A percentile compares a stretch with the other conserved stretches of the same genome.
Conservation (phyloP, 1,284 basidiomycete species). For the Stygiomarasmius scandens region DNA sequence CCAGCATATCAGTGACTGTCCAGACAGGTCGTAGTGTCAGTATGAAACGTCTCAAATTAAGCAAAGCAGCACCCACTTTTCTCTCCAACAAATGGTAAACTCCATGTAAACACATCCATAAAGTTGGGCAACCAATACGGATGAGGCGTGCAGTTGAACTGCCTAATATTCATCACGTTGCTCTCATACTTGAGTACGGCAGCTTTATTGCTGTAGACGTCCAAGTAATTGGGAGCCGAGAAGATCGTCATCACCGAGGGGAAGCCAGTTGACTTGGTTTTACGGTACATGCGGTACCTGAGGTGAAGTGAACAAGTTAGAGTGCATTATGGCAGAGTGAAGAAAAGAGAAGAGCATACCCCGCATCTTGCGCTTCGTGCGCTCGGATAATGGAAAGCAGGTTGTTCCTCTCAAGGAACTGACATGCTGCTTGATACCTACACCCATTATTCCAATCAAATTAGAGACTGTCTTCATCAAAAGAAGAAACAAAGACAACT, state of each 20-base stretch:
- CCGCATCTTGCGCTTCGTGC: constrained; percentile 95
- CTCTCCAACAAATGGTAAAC: constrained; percentile 89
- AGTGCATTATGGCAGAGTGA: background rate
- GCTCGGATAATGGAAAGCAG: constrained; percentile 94
- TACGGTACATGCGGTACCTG: constrained; percentile 96
- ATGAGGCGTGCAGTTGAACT: constrained; percentile 95
- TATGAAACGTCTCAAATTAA: background rate
- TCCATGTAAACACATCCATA: constrained; percentile 95
- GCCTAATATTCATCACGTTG: constrained; percentile 94
- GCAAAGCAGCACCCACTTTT: constrained; percentile 68
- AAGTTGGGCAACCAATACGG: constrained; percentile 96
- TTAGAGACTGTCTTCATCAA: too few species aligned
- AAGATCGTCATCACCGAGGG: constrained; percentile 98
- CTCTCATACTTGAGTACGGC: constrained; percentile 96
- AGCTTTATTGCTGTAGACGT: constrained; percentile 97
- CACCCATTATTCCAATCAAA: too few species aligned
- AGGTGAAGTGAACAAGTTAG: background rate
- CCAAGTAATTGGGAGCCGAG: constrained; percentile 93
- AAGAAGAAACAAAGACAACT: constrained; percentile 26
- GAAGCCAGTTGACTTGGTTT: constrained; percentile 91
- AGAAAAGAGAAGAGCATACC: constrained; percentile 49
- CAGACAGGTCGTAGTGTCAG: constrained; percentile 9
- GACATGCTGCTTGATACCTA: constrained; percentile 91
- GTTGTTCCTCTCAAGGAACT: constrained; percentile 93
- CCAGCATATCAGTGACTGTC: constrained; percentile 92